Evolutionary conservation across 208 protist genomes (phyloP), one percentile per base, ranked within the genome.

Genomic region (Wallacemonas rigidus): DNA sequence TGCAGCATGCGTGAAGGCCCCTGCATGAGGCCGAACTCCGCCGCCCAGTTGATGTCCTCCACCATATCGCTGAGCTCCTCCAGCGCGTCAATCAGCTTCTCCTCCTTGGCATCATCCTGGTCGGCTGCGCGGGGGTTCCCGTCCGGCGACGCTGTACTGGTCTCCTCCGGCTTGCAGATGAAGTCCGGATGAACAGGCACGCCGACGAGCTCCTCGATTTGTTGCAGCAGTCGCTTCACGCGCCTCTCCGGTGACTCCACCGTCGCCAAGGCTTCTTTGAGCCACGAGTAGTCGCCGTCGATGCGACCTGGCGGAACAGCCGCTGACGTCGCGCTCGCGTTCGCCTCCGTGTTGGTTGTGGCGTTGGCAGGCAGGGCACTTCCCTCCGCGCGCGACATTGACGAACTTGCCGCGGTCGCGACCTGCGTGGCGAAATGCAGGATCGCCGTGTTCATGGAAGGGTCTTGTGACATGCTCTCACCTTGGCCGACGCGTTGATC

Each of bases 11-110:
- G 75, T 35, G 56, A 50, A 14, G 88, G 89, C 2, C 91, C 91
- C 9, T 86, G 56, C 83, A 90, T 92, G 45, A 96, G 85, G 9
- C 71, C 76, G 63, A 92, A 96, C 79, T 96, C 89, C 2, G 81
- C 73, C 2, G 91, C 91, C 89, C 89, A 94, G 79, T 94, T 96
- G 64, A 94, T 85, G 75, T 96, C 91, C 71, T 96, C 91, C 5
- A 96, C 89, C 77, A 96, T 75, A 50, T 96, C 91, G 12, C 72
- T 80, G n/a, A 96, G 71, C 79, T 94, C 89, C 77, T 85, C 89
- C 62, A 93, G 51, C 4, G 79, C 80, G 5, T 35, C 58, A 14
- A 82, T 8, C 9, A 75, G 73, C 1, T 50, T 63, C 5, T 87
- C 81, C 36, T 73, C 83, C 26, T 26, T 26, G 26, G 26, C 26